Base-by-base conservation (phyloP, 1,139 yeast species). In the Kurtzmaniella quercitrusa region DNA sequence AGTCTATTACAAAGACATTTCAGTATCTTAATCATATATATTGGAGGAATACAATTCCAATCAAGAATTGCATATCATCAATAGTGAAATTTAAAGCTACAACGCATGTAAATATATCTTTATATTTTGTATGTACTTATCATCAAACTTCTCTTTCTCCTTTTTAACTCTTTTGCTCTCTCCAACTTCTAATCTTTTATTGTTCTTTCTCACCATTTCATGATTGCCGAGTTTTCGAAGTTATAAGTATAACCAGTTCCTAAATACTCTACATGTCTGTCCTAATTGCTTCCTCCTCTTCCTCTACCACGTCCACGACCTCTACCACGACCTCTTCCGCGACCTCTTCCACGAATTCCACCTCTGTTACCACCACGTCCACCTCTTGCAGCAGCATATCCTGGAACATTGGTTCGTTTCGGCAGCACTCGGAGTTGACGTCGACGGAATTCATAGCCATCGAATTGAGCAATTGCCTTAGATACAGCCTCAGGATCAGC, bases 321-420 rank as follows among this genome's bases (percentile, higher is more conserved):
- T 38, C 54, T 39, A 7, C 50, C 56, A 26, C 57, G 42, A 11
- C 57, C 48, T n/a, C 47, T 45, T 38, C 55, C 38, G 2, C 46
- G 40, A 8, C 61, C 50, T 20, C 53, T 40, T 1, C 59, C 59
- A 33, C 64, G 40, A 11, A 59, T 57, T 33, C 58, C 38, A 4
- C 63, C 56, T 22, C 60, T 44, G 9, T 54, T 53, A 2, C 65
- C 59, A 40, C 61, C 47, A 30, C 62, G 52, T 4, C 60, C 55
- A 33, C 58, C 53, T 43, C 68, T 55, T 30, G 16, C 18, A 42
- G 52, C 52, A 38, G 53, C 50, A 47, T 54, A 60, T 2, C 68
- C 66, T 9, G 74, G 75, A 36, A 66, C 53, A 46, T 69, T 69
- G 22, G 75, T 70, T 53, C 74, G 57, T 50, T 71, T 71, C 36